Base-by-base conservation (phyloP, 2,329 filamentous ascomycete genomes). In the Colletotrichum higginsianum region DNA sequence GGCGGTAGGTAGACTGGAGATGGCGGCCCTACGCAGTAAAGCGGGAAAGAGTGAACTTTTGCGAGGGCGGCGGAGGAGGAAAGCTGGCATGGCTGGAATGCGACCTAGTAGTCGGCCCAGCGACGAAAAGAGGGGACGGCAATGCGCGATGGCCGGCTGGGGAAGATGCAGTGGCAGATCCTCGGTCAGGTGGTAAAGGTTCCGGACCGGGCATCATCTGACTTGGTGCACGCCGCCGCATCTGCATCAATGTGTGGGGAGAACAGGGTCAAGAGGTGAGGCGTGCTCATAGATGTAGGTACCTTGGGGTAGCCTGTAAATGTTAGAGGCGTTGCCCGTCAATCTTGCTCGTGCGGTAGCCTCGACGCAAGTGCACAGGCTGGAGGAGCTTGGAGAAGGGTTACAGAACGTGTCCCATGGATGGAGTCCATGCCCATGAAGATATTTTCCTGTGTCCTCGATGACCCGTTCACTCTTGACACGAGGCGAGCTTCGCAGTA, bases 181-280 rank as follows among this genome's bases (percentile, higher is more conserved):
- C 44, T 72, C 69, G 69, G 66, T 72, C 69, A 72, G 69, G 69
- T 72, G 69, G 53, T 69, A 55, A 64, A 72, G 64, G 65, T 47
- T 69, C 69, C 69, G 53, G 65, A 52, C 65, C 53, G 47, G 16
- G 26, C 49, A 69, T 72, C 69, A 69, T 72, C 58, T 72, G 69
- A 72, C 65, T 57, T 57, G 57, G 15, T 38, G 44, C 49, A 35
- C 18, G 42, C 16, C 63, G 30, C 21, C 35, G 35, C 35, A 38
- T 38, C 35, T 38, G 18, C 18, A 35, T 26, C 26, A 60, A 53
- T 71, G 65, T 72, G 68, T 56, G 56, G 63, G 53, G 58, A 46
- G 53, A 61, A 16, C 40, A 21, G 38, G 16, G 53, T 40, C n/a
- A n/a, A 50, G 21, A 23, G 44, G 26, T 30, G 61, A 50, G 47